Conservation (phyloP, 192 early-diverging fungal species). For the Jimgerdemannia lactiflua region DNA sequence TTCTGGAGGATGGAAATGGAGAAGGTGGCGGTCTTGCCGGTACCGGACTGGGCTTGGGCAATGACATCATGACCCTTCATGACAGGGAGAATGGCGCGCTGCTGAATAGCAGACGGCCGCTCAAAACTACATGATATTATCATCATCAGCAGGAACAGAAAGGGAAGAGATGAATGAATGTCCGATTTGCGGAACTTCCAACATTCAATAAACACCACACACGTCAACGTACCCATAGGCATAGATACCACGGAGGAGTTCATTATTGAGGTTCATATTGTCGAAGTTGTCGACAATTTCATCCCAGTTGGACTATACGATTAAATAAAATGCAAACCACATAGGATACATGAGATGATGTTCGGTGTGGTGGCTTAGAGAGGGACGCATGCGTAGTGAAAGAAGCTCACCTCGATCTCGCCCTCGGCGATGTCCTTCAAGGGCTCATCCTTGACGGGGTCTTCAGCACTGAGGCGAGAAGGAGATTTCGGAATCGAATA, state of each 20-base stretch:
- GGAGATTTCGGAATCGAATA: not conserved
- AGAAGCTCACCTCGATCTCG: not conserved
- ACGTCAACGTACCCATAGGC: slow-evolving; percentile 78
- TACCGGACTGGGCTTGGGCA: slow-evolving; percentile 99
- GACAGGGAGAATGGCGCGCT: slow-evolving; percentile 95
- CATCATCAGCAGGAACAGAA: not conserved
- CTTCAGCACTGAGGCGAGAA: not conserved
- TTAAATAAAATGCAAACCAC: not conserved
- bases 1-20: slow-evolving; percentile 98
- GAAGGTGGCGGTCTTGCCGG: slow-evolving; percentile 99
- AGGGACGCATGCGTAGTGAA: not conserved
- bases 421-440: not conserved
- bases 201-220: not conserved
- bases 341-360: not conserved
- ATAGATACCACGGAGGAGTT: slow-evolving; percentile 96
- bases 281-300: slow-evolving; percentile 95
- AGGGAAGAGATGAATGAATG: slow-evolving; percentile 5
- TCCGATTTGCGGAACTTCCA: not conserved
- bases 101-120: slow-evolving; percentile 95
- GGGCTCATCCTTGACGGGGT: not conserved
- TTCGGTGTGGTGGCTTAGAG: not conserved
- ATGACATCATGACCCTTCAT: slow-evolving; percentile 97
- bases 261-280: slow-evolving; percentile 88
- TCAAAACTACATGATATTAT: slow-evolving; percentile 71
- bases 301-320: slow-evolving; percentile 85